These are phyloP conservation scores for Pleurotus djamor DNA, from an alignment of 768 basidiomycete genomes.

Conservation along the genomic window DNA sequence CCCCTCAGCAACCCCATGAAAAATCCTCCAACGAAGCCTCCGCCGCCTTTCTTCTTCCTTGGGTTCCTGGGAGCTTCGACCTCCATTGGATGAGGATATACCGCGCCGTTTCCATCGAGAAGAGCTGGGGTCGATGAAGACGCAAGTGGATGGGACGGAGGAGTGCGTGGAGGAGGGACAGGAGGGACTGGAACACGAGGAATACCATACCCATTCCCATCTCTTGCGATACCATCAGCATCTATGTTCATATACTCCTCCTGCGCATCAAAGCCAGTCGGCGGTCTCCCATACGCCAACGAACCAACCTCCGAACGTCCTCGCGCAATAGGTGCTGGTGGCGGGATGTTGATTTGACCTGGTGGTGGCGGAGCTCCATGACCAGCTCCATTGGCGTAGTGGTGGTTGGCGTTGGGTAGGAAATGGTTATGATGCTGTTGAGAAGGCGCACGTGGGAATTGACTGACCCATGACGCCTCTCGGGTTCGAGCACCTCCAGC, in stretches of 20 bases:
- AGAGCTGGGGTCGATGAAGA: not conserved
- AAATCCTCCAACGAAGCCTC: not conserved
- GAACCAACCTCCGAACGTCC: not conserved
- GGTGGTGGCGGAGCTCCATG: not conserved
- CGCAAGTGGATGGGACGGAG: not conserved
- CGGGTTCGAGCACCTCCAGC: not conserved
- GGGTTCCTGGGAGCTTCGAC: not conserved
- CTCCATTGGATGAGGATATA: slow-evolving; percentile 5
- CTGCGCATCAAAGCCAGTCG: not conserved
- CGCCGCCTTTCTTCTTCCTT: not conserved
- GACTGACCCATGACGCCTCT: not conserved
- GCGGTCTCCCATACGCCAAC: not conserved
- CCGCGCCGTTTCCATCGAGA: not conserved
- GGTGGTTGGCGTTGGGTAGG: not conserved
- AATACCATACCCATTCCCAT: not conserved
- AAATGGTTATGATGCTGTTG: not conserved
- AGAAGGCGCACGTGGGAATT: not conserved
- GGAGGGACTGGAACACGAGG: not conserved
- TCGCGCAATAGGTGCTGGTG: not conserved
- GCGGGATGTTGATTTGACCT: not conserved
- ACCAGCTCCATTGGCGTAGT: not conserved
- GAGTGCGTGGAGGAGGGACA: not conserved
- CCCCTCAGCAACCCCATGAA: not conserved
- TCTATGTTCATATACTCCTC: slow-evolving; percentile 2
- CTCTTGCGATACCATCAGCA: not conserved